These are phyloP conservation scores for Kluyveromyces starmeri DNA, from an alignment of 805 yeast genomes.

Conservation along the genomic window DNA sequence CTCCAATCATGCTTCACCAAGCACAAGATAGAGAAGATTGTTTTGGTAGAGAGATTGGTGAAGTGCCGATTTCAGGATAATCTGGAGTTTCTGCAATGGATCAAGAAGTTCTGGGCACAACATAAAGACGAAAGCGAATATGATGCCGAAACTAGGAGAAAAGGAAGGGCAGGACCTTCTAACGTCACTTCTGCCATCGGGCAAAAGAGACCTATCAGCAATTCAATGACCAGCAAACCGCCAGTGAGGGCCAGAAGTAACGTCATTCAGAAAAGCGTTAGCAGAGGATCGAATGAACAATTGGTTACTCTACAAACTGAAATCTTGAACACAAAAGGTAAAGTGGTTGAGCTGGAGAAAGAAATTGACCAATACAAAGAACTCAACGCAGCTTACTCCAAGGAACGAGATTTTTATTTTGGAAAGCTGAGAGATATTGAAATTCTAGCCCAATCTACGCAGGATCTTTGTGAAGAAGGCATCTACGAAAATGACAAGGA, in stretches of 20 bases:
- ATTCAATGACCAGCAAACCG: neutral
- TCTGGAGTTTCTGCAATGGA: constrained; percentile 90
- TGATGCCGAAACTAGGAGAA: constrained; percentile 58
- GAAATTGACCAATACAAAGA: constrained; percentile 51
- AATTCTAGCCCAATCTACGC: constrained; percentile 58
- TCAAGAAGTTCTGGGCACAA: constrained; percentile 74
- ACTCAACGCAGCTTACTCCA: constrained; percentile 57
- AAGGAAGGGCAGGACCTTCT: constrained; percentile 20
- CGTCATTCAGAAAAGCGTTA: neutral
- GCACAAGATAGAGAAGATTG: constrained; percentile 60
- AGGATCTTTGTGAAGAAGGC: constrained; percentile 41
- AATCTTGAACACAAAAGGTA: constrained; percentile 36
- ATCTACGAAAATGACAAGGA: constrained; percentile 27
- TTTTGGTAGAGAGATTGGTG: constrained; percentile 73
- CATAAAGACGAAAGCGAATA: constrained; percentile 59
- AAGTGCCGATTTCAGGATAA: constrained; percentile 92
- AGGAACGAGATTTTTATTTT: constrained; percentile 86
- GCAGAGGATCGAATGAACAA: constrained; percentile 23
- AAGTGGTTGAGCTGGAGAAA: constrained; percentile 28
- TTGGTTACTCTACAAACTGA: constrained; percentile 34
- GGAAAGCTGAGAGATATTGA: constrained; percentile 85
- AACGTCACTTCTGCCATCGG: constrained; percentile 7
- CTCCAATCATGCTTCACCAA: constrained; percentile 71
- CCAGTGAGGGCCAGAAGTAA: neutral
- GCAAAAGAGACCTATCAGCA: neutral